phyloP scores from a whole-genome alignment of 805 yeast genomes.

The Starmerella lactis-condensi region DNA sequence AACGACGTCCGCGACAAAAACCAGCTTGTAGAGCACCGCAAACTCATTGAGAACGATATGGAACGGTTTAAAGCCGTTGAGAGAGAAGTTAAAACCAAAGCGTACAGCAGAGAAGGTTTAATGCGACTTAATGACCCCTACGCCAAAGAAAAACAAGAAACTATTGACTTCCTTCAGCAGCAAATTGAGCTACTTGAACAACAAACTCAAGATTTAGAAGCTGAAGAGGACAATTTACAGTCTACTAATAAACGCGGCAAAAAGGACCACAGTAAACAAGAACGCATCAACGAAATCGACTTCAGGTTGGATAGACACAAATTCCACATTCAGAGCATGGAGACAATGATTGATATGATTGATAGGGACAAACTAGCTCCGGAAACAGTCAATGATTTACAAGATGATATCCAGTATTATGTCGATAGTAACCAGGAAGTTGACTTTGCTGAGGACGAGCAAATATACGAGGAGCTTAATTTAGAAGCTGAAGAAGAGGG shows the following conservation, averaged over 20 bases:
- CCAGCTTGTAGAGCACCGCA: slow-evolving; percentile 56
- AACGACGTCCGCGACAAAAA: slow-evolving; percentile 83
- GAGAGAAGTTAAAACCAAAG: slow-evolving; percentile 81
- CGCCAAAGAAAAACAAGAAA: slow-evolving; percentile 60
- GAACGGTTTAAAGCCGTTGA: slow-evolving; percentile 90
- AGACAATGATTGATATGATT: slow-evolving; percentile 52
- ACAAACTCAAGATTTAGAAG: slow-evolving; percentile 65
- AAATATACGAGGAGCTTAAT: slow-evolving; percentile 71
- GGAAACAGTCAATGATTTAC: slow-evolving; percentile 53
- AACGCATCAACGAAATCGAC: slow-evolving; percentile 43
- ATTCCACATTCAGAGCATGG: slow-evolving; percentile 62
- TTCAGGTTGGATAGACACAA: slow-evolving; percentile 53
- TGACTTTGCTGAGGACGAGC: slow-evolving; percentile 85
- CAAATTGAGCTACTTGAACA: slow-evolving; percentile 63
- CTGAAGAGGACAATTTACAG: slow-evolving; percentile 40
- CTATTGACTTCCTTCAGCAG: slow-evolving; percentile 46
- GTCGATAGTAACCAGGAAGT: slow-evolving; percentile 87
- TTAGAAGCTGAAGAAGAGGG: slow-evolving; percentile 40
- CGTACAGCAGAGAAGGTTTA: slow-evolving; percentile 81
- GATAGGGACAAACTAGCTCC: slow-evolving; percentile 69
- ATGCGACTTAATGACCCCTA: slow-evolving; percentile 56
- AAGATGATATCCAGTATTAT: slow-evolving; percentile 81
- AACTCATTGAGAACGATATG: slow-evolving; percentile 52
- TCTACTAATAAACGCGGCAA: slow-evolving; percentile 39
- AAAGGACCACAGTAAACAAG: slow-evolving; percentile 33